phyloP scores from a whole-genome alignment of 495 filamentous ascomycete species.

The Emericellopsis terricola region DNA sequence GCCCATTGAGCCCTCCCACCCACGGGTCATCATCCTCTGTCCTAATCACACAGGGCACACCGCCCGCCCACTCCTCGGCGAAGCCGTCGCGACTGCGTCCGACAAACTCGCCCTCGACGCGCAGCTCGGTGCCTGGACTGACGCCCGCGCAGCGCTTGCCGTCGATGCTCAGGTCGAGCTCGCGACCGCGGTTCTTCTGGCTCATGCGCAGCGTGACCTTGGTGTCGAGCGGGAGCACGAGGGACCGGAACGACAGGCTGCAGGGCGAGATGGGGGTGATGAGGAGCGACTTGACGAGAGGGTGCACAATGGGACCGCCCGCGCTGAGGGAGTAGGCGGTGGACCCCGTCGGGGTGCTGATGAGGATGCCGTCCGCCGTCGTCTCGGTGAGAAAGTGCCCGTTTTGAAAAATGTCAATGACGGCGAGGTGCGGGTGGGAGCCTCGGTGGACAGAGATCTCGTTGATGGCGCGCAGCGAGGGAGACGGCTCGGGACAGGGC shows the following conservation, averaged over 20 bases:
- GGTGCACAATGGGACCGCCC: conserved; percentile 91
- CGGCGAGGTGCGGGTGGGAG: conserved; percentile 69
- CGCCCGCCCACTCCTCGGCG: conserved; percentile 31
- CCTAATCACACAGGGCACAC: conserved; percentile 53
- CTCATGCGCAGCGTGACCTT: conserved; percentile 72
- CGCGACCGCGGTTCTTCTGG: conserved; percentile 64
- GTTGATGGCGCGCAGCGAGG: conserved; percentile 69
- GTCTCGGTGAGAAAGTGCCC: conserved; percentile 77
- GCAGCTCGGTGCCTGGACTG: conserved; percentile 68
- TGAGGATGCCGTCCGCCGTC: conserved; percentile 86
- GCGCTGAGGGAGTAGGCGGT: conserved; percentile 88
- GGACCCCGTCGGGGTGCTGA: conserved; percentile 82
- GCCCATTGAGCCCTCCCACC: conserved; percentile 87
- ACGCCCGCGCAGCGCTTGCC: conserved; percentile 60
- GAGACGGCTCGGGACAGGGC: conserved; percentile 6
- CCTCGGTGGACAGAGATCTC: conserved; percentile 89
- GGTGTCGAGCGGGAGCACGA: conserved; percentile 75
- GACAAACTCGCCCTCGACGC: conserved; percentile 67
- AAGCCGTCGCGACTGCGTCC: conserved; percentile 27
- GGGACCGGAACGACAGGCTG: conserved; percentile 75
- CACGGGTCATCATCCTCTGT: conserved; percentile 70
- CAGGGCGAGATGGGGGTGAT: conserved; percentile 90
- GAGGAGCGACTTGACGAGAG: conserved; percentile 68
- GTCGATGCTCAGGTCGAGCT: conserved; percentile 78
- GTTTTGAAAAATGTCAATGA: conserved; percentile 75